Evolutionary conservation across 371 early-diverging fungal genomes (phyloP).

Genomic region (Encephalitozoon intestinalis): DNA sequence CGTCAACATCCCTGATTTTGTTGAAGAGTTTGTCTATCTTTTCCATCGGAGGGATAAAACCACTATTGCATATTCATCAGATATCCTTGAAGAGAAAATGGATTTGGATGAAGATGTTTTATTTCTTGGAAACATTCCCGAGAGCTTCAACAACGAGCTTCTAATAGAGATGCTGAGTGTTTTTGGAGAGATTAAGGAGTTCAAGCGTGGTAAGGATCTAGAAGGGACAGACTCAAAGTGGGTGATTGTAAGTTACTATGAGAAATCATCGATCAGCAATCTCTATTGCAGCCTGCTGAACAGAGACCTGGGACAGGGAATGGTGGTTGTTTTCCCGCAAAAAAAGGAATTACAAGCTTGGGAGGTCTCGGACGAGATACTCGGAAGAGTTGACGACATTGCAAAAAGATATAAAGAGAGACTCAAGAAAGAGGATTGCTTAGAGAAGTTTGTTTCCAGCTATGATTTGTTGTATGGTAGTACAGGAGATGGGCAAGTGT

Average conservation of each 20-base stretch:
- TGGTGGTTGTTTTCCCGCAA: not conserved
- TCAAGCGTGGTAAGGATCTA: not conserved
- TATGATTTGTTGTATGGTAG: not conserved
- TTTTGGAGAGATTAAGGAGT: not conserved
- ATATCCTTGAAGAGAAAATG: not conserved
- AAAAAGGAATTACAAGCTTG: not conserved
- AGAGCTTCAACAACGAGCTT: not conserved
- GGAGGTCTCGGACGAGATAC: not conserved
- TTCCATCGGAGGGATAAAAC: conserved; percentile 14
- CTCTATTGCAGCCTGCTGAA: not conserved
- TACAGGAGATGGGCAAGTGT: not conserved
- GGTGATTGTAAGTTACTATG: not conserved
- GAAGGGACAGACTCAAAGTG: not conserved
- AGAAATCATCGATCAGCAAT: not conserved
- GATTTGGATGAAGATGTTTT: not conserved
- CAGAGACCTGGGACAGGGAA: not conserved
- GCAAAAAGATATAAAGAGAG: not conserved
- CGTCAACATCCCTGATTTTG: not conserved
- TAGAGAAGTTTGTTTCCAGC: not conserved
- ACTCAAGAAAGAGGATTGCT: not conserved
- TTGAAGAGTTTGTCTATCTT: conserved; percentile 6
- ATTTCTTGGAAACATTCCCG: not conserved
- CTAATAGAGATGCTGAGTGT: not conserved
- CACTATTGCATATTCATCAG: not conserved
- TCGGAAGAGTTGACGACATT: not conserved